phyloP scores from a whole-genome alignment of 768 basidiomycete genomes.

The Neoboletus brunneissimus region DNA sequence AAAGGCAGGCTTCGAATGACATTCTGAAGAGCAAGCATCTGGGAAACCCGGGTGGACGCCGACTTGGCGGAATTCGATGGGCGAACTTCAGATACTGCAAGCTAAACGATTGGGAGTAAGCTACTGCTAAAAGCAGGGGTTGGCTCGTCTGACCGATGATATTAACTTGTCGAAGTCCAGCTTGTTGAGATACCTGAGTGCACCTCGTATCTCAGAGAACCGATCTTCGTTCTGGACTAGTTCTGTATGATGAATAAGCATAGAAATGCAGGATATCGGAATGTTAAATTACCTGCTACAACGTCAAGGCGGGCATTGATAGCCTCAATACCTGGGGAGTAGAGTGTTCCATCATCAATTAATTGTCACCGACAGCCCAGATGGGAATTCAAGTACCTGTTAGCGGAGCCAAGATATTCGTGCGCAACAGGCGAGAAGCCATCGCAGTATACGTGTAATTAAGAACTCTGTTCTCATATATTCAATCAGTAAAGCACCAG shows the following conservation, averaged over 20 bases:
- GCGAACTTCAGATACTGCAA: slow-evolving; percentile 61
- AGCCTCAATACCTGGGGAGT: slow-evolving; percentile 35
- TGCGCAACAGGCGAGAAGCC: slow-evolving; percentile 77
- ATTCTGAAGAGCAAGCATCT: slow-evolving; percentile 77
- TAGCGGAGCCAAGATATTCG: slow-evolving; percentile 79
- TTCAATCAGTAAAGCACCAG: neutral
- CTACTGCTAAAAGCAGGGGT: neutral
- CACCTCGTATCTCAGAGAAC: slow-evolving; percentile 65
- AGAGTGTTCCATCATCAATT: neutral
- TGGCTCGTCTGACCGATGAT: slow-evolving; percentile 46
- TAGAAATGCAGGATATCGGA: neutral
- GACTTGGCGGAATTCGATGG: slow-evolving; percentile 53
- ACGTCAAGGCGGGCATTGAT: slow-evolving; percentile 84
- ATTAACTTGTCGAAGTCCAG: slow-evolving; percentile 89
- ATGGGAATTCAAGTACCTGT: slow-evolving; percentile 46
- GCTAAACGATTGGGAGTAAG: slow-evolving; percentile 37
- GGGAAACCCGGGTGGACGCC: slow-evolving; percentile 65
- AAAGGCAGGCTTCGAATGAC: slow-evolving; percentile 65
- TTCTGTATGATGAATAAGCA: slow-evolving; percentile 42
- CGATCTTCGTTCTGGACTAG: slow-evolving; percentile 73
- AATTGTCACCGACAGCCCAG: neutral
- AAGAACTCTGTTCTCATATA: slow-evolving; percentile 45
- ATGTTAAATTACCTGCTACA: slow-evolving; percentile 60
- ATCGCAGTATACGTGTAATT: slow-evolving; percentile 89
- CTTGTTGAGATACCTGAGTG: slow-evolving; percentile 68